phyloP scores from a whole-genome alignment of 176 grass and related monocot species.

The Zoysia pacifica region DNA sequence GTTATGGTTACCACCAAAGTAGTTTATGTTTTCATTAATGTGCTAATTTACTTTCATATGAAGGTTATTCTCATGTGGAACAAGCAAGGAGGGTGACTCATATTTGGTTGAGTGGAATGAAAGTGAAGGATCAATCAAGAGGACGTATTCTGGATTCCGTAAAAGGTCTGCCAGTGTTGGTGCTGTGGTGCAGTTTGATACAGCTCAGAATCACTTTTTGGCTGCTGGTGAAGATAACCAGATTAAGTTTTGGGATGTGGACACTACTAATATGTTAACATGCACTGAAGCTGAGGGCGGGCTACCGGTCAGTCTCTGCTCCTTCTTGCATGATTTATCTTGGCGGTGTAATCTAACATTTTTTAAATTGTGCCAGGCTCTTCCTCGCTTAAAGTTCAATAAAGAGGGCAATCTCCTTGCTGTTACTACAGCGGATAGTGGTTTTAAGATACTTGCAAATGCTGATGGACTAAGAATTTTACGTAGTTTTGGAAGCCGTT shows the following conservation, averaged over 20 bases:
- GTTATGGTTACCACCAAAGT: constrained; percentile 15
- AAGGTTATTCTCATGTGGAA: constrained; percentile 98
- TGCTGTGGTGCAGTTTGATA: constrained; percentile 90
- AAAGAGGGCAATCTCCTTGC: constrained; percentile 98
- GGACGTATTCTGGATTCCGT: constrained; percentile 78
- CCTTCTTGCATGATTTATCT: constrained; percentile 9
- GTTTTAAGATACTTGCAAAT: constrained; percentile 97
- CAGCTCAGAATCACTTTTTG: constrained; percentile 92
- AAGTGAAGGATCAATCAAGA: constrained; percentile 98
- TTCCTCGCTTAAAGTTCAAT: constrained; percentile 92
- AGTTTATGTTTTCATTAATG: constrained; percentile 21
- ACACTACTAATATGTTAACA: constrained; percentile 78
- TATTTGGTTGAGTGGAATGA: constrained; percentile 98
- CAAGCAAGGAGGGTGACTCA: constrained; percentile 92
- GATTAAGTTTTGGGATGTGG: constrained; percentile 97
- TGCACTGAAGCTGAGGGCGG: constrained; percentile 78
- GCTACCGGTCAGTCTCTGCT: constrained; percentile 70
- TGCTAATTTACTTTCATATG: constrained; percentile 35
- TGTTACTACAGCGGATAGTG: constrained; percentile 83
- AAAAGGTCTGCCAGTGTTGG: constrained; percentile 67
- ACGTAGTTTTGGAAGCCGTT: constrained; percentile 49
- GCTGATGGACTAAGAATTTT: constrained; percentile 70
- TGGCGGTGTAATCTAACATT: constrained; percentile 30
- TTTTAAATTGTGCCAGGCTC: constrained; percentile 52
- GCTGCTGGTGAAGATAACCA: constrained; percentile 92